phyloP scores from a whole-genome alignment of 768 basidiomycete genomes.

The Boletus insuetus region DNA sequence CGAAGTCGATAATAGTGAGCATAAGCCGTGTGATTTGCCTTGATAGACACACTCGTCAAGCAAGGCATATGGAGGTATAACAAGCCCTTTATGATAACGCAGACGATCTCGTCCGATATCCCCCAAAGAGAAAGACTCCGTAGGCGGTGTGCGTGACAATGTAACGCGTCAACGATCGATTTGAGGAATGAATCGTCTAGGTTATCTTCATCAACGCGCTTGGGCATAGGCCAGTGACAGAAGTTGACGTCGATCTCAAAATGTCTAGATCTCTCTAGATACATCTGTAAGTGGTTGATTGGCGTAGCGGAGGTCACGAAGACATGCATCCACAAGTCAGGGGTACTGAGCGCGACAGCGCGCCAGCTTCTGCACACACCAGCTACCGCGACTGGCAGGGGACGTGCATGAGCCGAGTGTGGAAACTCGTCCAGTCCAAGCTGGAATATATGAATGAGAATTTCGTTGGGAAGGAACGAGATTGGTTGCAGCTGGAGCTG shows the following conservation, averaged over 20 bases:
- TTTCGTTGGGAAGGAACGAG: constrained; percentile 19
- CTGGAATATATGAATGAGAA: constrained; percentile 14
- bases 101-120: constrained; percentile 12
- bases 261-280: constrained; percentile 10
- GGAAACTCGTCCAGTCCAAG: constrained; percentile 2
- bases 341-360: background rate
- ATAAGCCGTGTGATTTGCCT: constrained; percentile 5
- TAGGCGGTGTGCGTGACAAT: constrained; percentile 1
- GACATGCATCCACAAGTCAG: constrained; percentile 12
- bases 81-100: constrained; percentile 2
- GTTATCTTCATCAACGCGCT: background rate
- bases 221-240: constrained; percentile 11
- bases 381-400: background rate
- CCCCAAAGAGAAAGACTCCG: constrained; percentile 12
- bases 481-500: constrained; percentile 18
- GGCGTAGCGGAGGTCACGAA: constrained; percentile 16
- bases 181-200: constrained; percentile 4
- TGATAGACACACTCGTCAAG: constrained; percentile 10
- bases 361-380: constrained; percentile 17
- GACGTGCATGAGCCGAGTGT: background rate
- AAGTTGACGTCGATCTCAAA: constrained; percentile 6
- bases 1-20: constrained; percentile 4
- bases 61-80: background rate
- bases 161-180: background rate
- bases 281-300: background rate